A percentile compares a stretch with the other conserved stretches of the same genome.
Conservation (phyloP, 371 early-diverging fungal genomes). For the Apophysomyces trapeziformis region DNA sequence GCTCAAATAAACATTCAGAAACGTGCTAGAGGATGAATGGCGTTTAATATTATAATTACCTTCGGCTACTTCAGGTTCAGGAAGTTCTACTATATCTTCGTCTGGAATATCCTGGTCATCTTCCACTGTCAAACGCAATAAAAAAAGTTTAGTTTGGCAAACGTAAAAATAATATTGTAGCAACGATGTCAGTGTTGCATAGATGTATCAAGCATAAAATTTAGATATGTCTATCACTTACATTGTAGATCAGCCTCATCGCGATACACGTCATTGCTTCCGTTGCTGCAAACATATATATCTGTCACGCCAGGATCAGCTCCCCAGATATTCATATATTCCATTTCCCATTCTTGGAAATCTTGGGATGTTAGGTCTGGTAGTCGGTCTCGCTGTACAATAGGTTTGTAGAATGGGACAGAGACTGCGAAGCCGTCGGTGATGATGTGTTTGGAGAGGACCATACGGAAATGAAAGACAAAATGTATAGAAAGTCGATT, state of each 20-base stretch:
- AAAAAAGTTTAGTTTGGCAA: neutral
- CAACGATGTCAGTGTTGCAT: neutral
- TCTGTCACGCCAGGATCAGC: neutral
- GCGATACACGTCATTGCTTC: slow-evolving; percentile 1
- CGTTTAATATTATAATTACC: no score
- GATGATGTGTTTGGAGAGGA: no score
- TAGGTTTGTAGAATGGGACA: neutral
- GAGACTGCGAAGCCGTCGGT: no score
- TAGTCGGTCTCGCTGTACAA: neutral
- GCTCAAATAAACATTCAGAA: no score
- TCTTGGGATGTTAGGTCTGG: neutral
- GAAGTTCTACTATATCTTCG: no score
- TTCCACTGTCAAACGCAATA: neutral
- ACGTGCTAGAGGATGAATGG: no score
- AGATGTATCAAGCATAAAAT: no score
- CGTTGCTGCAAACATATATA: neutral
- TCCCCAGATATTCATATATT: neutral
- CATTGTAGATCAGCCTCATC: neutral
- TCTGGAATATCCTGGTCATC: no score
- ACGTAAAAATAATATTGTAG: neutral
- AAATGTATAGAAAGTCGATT: no score
- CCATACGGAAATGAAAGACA: no score
- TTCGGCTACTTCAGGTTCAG: no score
- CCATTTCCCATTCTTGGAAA: neutral
- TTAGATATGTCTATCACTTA: neutral